phyloP scores from a whole-genome alignment of 1,139 yeast species.

The Scheffersomyces stambukii region DNA sequence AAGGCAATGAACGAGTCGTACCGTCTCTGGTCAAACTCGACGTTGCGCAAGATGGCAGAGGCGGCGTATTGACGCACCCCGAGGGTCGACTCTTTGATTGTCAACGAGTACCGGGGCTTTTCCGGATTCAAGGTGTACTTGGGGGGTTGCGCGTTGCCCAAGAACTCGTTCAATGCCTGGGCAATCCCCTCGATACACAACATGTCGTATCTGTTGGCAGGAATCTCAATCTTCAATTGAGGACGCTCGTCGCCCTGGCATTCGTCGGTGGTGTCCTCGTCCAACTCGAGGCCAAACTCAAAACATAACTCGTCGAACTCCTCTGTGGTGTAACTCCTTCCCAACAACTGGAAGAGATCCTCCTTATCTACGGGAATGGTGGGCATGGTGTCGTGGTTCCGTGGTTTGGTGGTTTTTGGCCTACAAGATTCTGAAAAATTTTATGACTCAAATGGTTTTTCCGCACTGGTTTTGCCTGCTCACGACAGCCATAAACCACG shows the following conservation, averaged over 20 bases:
- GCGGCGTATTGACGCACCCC: conserved; percentile 89
- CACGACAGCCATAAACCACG: too few species aligned
- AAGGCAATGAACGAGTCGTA: conserved; percentile 93
- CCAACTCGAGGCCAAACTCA: conserved; percentile 95
- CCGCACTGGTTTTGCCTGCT: background rate
- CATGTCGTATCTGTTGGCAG: conserved; percentile 98
- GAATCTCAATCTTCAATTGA: conserved; percentile 92
- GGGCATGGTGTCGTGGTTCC: conserved; percentile 58
- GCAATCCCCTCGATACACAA: conserved; percentile 98
- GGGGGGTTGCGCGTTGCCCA: conserved; percentile 68
- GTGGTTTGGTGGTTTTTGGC: conserved; percentile 10
- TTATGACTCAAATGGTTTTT: background rate
- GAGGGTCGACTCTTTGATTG: conserved; percentile 70
- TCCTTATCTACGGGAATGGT: conserved; percentile 93
- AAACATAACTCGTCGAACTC: conserved; percentile 97
- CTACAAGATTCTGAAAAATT: conserved; percentile 10
- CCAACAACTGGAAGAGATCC: conserved; percentile 81
- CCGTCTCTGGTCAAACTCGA: conserved; percentile 74
- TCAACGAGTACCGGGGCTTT: conserved; percentile 59
- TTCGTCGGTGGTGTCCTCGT: conserved; percentile 89
- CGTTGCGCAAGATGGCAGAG: conserved; percentile 83
- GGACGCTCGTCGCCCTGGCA: conserved; percentile 84
- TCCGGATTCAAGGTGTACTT: conserved; percentile 57
- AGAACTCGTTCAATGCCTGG: conserved; percentile 86
- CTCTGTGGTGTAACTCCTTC: conserved; percentile 75